Evolutionary conservation across 306 rosid genomes (phyloP), one percentile per base, ranked within the genome.

Genomic region (Vigna trinervia): DNA sequence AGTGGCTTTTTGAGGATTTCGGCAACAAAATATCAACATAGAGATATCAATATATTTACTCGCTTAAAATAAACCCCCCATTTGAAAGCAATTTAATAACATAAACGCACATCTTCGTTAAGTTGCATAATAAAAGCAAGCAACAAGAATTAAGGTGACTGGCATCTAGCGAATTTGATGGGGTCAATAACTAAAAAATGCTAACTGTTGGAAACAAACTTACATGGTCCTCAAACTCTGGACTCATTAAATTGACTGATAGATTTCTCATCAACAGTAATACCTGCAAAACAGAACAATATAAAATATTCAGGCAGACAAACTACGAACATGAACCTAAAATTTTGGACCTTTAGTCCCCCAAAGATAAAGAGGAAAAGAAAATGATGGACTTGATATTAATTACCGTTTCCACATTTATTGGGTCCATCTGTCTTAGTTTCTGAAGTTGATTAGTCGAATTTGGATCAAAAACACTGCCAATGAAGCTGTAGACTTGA

Each of bases 351-450:
- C 58, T 36, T 41, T 23, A 2, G 15, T 13, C 23, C 32, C 15
- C 23, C 32, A 12, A 38, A 61, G 15, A 52, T 66, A 59, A 72
- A 3, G 3, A 60, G 65, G 23, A 60, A 22, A 53, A 10, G 53
- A 53, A 52, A 26, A 71, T 39, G 50, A 75, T 57, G 73, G 41
- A 22, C 48, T 34, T 41, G 23, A 67, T n/a, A 45, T 61, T 72
- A 83, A 88, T 63, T 89, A 94, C 98, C 62, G 98, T 89, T 82
- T 94, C 92, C 76, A 94, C 73, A 83, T 94, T 88, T 83, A 92
- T 87, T 58, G 88, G 94, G 68, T 90, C 94, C 97, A 94, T 87
- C 87, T 88, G 89, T 73, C 83, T 92, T 78, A 89, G 87, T 71
- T 86, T 90, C 77, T 87, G 90, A 54, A 88, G 51, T 73, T 94